These are phyloP conservation scores for Pyricularia pennisetigena DNA, from an alignment of 2,329 filamentous ascomycete genomes.

Conservation along the genomic window DNA sequence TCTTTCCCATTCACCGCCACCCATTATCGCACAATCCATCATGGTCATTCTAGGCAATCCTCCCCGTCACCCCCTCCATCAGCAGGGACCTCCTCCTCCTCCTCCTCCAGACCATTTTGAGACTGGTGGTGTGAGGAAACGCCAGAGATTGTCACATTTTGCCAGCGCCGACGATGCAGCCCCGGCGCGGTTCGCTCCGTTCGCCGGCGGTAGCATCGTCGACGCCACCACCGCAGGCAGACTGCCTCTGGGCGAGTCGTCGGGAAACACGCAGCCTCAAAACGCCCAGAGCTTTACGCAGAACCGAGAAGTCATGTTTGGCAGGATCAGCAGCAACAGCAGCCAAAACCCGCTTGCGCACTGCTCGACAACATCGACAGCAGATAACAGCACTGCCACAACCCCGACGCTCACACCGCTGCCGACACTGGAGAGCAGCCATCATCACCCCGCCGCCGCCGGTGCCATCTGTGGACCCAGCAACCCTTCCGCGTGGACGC, in stretches of 20 bases:
- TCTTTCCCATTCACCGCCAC: background rate
- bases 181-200: background rate
- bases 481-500: background rate
- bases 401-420: background rate
- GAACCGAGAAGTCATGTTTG: background rate
- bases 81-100: background rate
- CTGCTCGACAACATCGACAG: background rate
- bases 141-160: background rate
- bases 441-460: background rate
- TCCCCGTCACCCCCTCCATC: background rate
- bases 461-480: background rate
- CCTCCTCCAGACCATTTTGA: background rate
- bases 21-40: background rate
- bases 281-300: background rate
- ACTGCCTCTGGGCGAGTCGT: slow-evolving; percentile 41
- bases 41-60: background rate
- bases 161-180: background rate
- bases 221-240: slow-evolving; percentile 11
- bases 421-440: background rate
- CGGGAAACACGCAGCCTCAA: slow-evolving; percentile 39
- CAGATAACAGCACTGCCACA: background rate
- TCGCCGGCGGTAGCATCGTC: background rate
- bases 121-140: background rate
- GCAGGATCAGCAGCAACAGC: background rate
- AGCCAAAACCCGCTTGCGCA: background rate